A percentile compares a stretch with the other conserved stretches of the same genome.
Conservation (phyloP, 495 filamentous ascomycete species). For the Neurospora sp. region DNA sequence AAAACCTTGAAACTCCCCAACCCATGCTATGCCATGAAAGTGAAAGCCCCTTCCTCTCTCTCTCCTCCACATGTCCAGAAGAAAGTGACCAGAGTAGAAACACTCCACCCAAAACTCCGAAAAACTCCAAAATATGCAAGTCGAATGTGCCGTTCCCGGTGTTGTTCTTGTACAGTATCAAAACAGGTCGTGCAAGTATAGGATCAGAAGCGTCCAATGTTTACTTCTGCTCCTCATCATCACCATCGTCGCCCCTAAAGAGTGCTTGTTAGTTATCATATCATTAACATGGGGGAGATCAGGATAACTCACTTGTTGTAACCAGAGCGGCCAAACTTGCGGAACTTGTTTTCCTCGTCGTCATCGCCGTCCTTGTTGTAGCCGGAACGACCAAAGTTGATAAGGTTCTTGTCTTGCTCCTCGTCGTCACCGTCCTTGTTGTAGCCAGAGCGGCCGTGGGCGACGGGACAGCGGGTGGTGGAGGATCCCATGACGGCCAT, state of each 20-base stretch:
- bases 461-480: constrained; percentile 44
- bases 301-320: constrained; percentile 30
- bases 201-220: neutral
- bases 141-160: neutral
- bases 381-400: constrained; percentile 8
- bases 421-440: constrained; percentile 27
- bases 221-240: constrained; percentile 23
- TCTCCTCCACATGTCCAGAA: neutral
- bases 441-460: constrained; percentile 43
- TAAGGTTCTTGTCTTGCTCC: neutral
- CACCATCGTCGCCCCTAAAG: constrained; percentile 26
- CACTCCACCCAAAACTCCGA: neutral
- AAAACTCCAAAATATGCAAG: neutral
- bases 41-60: neutral
- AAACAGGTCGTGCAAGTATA: neutral
- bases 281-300: no score
- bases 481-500: constrained; percentile 32
- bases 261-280: constrained; percentile 35
- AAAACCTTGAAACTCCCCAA: neutral
- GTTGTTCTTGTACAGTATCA: neutral
- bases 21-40: neutral
- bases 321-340: constrained; percentile 34
- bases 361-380: constrained; percentile 28
- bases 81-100: neutral
- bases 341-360: constrained; percentile 27